phyloP scores from a whole-genome alignment of 139 green algal species.

The Coelastrella sp. region DNA sequence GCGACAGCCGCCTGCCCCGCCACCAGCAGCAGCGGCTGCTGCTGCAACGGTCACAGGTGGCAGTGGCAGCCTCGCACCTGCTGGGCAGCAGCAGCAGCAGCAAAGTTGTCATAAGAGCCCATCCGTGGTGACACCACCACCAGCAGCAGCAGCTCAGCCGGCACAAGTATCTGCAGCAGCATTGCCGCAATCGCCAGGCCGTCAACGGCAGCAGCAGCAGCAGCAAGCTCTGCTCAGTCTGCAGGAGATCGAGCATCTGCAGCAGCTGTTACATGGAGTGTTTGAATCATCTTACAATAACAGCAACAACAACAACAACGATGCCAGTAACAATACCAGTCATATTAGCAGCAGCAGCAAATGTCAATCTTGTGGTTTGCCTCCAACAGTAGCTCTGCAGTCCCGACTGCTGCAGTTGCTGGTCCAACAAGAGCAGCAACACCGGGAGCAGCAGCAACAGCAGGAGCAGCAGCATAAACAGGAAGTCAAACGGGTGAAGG shows the following conservation, averaged over 20 bases:
- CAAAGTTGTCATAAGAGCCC: neutral
- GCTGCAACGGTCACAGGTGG: neutral
- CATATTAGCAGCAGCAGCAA: neutral
- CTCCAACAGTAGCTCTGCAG: neutral
- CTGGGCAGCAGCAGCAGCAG: conserved; percentile 14
- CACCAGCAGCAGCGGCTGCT: neutral
- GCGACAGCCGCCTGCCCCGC: conserved; percentile 1
- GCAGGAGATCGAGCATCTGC: neutral
- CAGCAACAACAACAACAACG: conserved; percentile 1
- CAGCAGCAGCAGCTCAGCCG: neutral
- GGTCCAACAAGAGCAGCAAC: conserved; percentile 22
- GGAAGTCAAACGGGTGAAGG: conserved; percentile 21
- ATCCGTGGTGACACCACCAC: neutral
- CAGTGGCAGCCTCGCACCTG: neutral
- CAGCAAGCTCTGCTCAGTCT: neutral
- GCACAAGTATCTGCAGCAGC: conserved; percentile 1
- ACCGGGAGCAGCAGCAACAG: neutral
- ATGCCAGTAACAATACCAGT: neutral
- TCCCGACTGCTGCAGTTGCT: conserved; percentile 9
- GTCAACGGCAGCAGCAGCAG: neutral
- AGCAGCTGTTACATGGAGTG: conserved; percentile 7
- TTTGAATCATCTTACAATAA: neutral
- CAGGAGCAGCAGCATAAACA: conserved; percentile 21
- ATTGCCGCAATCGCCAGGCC: neutral
- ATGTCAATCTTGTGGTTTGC: neutral